phyloP scores from a whole-genome alignment of 768 basidiomycete species.

The Mycena floridula region DNA sequence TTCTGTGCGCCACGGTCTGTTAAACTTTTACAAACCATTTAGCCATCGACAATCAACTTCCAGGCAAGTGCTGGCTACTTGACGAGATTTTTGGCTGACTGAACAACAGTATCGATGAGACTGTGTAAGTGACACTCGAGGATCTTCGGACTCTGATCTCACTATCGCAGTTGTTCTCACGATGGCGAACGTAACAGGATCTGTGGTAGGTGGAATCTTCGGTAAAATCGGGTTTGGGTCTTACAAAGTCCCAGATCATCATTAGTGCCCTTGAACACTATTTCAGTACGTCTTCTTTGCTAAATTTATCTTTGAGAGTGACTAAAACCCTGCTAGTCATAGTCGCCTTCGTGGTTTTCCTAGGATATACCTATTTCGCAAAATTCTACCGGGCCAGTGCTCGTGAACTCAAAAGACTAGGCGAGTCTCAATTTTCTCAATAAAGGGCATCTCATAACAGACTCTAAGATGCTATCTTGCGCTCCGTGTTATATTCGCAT shows the following conservation, averaged over 20 bases:
- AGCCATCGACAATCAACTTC: constrained; percentile 58
- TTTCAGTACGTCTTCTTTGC: constrained; percentile 40
- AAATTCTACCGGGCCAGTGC: constrained; percentile 67
- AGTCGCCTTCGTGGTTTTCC: constrained; percentile 41
- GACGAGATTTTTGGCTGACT: neutral
- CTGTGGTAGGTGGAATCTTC: no score
- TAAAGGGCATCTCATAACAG: neutral
- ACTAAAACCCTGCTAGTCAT: constrained; percentile 38
- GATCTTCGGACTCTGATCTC: neutral
- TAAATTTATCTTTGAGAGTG: neutral
- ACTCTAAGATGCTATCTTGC: constrained; percentile 55
- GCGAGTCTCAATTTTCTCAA: constrained; percentile 19
- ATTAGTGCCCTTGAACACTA: constrained; percentile 55
- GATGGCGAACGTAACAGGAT: constrained; percentile 42
- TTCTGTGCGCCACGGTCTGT: no score
- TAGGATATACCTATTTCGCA: constrained; percentile 63
- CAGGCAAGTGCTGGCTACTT: constrained; percentile 29
- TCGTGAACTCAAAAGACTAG: constrained; percentile 61
- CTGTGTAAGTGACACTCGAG: constrained; percentile 36
- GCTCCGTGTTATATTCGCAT: constrained; percentile 70
- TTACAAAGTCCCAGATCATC: no score
- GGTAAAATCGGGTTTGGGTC: no score
- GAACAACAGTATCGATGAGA: constrained; percentile 44
- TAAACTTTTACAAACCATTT: neutral
- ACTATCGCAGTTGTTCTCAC: constrained; percentile 42